Evolutionary conservation across 1,284 basidiomycete genomes (phyloP).

Genomic region (Agroathelia rolfsii): DNA sequence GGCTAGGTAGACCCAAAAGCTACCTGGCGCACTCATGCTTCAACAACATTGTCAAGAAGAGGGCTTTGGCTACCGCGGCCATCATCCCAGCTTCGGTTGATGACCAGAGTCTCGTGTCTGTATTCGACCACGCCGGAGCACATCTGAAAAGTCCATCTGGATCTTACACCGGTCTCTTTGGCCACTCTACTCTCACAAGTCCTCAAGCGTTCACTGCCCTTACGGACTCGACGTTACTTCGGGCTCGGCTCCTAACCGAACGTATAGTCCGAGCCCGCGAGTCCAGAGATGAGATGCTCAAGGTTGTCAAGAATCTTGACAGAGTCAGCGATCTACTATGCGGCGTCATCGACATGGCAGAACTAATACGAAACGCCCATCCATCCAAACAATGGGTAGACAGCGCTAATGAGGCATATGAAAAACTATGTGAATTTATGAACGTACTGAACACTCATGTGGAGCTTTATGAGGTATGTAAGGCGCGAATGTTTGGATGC

Average conservation of each 20-base stretch:
- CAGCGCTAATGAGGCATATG: conserved; percentile 83
- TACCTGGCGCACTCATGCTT: too few relatives aligned
- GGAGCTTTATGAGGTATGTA: conserved; percentile 80
- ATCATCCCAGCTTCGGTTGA: conserved; percentile 49
- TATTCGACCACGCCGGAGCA: conserved; percentile 57
- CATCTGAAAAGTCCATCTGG: conserved; percentile 28
- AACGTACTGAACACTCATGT: conserved; percentile 94
- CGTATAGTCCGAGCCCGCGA: conserved; percentile 60
- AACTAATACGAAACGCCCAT: conserved; percentile 89
- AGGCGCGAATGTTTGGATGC: too few relatives aligned
- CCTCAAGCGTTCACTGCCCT: conserved; percentile 55
- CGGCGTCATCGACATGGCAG: conserved; percentile 93
- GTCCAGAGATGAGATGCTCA: conserved; percentile 62
- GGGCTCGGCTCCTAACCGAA: conserved; percentile 66
- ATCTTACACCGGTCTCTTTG: conserved; percentile 62
- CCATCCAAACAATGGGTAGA: conserved; percentile 79
- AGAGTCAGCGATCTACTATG: conserved; percentile 92
- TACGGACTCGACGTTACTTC: conserved; percentile 60
- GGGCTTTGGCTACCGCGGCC: conserved; percentile 27
- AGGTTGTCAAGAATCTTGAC: conserved; percentile 91
- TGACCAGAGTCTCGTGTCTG: conserved; percentile 53
- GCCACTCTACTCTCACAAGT: conserved; percentile 49
- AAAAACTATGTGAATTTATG: conserved; percentile 93
- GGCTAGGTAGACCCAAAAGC: too few relatives aligned
- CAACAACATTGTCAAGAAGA: too few relatives aligned